Base-by-base conservation (phyloP, 176 grass and related monocot species). In the Canna indica region DNA sequence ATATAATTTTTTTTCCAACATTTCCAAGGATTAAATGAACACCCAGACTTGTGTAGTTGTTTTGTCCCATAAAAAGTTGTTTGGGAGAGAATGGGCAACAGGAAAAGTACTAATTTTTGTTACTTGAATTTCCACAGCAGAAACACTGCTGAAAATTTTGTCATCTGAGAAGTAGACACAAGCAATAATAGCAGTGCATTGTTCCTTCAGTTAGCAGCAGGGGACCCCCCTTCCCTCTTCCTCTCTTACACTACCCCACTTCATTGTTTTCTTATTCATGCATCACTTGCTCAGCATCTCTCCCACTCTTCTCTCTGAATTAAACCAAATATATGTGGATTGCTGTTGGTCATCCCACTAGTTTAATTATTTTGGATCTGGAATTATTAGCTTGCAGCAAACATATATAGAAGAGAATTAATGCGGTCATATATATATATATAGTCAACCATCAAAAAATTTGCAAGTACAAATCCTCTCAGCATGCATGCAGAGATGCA, bases 131-230 rank as follows among this genome's bases (percentile, higher is more conserved):
- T 50, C 13, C 2, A 44, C 41, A 44, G 41, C 46, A 53, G 47
- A 56, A 35, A 7, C 47, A 72, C 69, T 72, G 69, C 29, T 56
- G 39, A 52, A n/a, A 72, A 3, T 56, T 72, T 72, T 72, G 69
- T 72, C 69, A 35, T 72, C 69, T 72, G 47, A 72, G 30, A 54
- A 34, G 47, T 36, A 35, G 47, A 72, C 69, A 72, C 47, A 72
- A 8, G 47, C 26, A 56, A 54, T 56, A 72, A 72, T 56, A 54
- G 69, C 69, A 35, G 69, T 28, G 32, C 44, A 26, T 33, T 72
- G 44, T 72, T 72, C 44, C 69, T 54, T 72, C 69, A 36, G 25
- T 54, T 25, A 33, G 28, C 16, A 36, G 44, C 27, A 54, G 69
- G 46, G 18, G 29, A 28, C 45, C 27, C 7, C 1, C 7, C 2